Conservation (phyloP, 345 rosid species). For the Moringa oleifera region DNA sequence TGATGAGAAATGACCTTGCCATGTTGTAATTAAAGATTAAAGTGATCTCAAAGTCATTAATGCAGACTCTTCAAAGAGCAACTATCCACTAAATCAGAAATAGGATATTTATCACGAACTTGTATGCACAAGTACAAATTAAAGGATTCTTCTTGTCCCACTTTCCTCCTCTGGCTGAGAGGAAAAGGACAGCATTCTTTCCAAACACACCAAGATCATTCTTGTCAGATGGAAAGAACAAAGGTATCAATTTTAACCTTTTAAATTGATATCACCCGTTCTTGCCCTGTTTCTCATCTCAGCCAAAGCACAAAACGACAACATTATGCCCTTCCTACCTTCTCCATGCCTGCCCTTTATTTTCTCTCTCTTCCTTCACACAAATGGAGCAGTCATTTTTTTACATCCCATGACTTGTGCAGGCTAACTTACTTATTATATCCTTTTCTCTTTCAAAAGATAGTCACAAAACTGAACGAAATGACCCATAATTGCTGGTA, state of each 20-base stretch:
- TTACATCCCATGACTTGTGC: no score
- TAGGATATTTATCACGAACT: background rate
- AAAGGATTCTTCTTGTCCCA: background rate
- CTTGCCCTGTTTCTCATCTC: background rate
- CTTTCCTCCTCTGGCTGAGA: background rate
- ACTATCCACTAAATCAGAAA: background rate
- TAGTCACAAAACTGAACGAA: no score
- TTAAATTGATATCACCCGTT: background rate
- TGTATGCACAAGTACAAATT: background rate
- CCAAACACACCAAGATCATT: background rate
- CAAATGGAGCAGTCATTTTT: no score
- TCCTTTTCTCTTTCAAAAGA: no score
- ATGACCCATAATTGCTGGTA: no score
- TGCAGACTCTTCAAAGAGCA: no score
- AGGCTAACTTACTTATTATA: no score
- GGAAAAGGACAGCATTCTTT: background rate
- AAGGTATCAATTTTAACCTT: no score
- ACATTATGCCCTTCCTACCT: no score
- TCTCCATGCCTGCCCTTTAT: no score
- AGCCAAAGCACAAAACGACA: no score
- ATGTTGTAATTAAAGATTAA: background rate
- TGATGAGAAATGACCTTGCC: background rate
- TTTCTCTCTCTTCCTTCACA: no score
- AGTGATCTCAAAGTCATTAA: background rate
- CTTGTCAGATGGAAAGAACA: background rate